phyloP scores from a whole-genome alignment of 495 filamentous ascomycete species.

The Penicillium manginii region DNA sequence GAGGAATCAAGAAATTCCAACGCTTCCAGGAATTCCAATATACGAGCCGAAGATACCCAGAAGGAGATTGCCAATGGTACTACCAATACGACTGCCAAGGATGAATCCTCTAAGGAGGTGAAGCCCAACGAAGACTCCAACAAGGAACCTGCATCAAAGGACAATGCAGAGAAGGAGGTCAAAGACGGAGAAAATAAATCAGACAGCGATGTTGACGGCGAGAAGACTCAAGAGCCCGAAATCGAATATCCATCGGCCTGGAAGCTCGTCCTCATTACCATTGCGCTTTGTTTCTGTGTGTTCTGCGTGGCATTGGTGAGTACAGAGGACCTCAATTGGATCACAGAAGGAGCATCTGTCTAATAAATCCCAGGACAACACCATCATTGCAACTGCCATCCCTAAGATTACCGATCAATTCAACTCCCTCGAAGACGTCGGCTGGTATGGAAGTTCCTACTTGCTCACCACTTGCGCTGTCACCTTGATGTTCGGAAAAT shows the following conservation, averaged over 20 bases:
- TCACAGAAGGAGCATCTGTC: neutral
- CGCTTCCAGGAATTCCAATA: neutral
- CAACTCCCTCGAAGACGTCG: constrained; percentile 73
- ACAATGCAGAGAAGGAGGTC: constrained; percentile 8
- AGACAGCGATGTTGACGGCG: constrained; percentile 12
- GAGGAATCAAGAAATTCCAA: constrained; percentile 12
- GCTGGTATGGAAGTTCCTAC: constrained; percentile 75
- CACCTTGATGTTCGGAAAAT: constrained; percentile 73
- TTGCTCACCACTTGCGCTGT: constrained; percentile 76
- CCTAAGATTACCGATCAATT: constrained; percentile 83
- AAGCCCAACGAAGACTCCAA: constrained; percentile 12
- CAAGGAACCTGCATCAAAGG: constrained; percentile 10
- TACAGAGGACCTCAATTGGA: neutral
- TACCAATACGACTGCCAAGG: neutral
- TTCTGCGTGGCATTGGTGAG: constrained; percentile 66
- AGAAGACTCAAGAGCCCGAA: constrained; percentile 43
- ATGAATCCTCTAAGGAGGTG: constrained; percentile 9
- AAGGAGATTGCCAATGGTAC: constrained; percentile 12
- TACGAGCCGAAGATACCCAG: constrained; percentile 3
- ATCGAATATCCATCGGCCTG: constrained; percentile 53
- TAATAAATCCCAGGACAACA: constrained; percentile 56
- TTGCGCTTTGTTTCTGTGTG: constrained; percentile 63
- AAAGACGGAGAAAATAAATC: constrained; percentile 16
- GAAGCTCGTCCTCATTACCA: constrained; percentile 59
- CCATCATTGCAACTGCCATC: constrained; percentile 85